Percentiles rank a stretch among this genome's conserved stretches.
phyloP scores from a whole-genome alignment of 805 yeast genomes.

The Cyberlindnera maritima region DNA sequence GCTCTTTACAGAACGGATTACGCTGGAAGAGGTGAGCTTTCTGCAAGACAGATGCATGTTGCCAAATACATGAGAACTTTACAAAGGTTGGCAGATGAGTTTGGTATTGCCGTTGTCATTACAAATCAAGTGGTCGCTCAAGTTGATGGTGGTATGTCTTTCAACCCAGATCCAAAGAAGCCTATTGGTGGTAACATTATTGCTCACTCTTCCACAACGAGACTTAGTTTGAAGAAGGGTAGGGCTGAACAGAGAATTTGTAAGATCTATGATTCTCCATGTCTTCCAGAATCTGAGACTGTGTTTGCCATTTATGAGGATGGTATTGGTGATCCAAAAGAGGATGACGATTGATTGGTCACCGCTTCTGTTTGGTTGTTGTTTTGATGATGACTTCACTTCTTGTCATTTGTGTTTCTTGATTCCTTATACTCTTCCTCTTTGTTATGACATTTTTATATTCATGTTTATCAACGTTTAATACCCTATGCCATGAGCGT shows the following conservation, averaged over 20 bases:
- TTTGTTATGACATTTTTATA: background rate
- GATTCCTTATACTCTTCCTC: background rate
- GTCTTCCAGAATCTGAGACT: conserved; percentile 93
- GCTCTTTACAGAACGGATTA: conserved; percentile 93
- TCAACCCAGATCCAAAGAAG: conserved; percentile 95
- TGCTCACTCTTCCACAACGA: conserved; percentile 95
- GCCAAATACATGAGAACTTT: conserved; percentile 90
- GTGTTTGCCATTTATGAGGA: conserved; percentile 95
- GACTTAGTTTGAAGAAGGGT: conserved; percentile 87
- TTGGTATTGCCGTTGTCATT: conserved; percentile 94
- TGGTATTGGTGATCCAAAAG: conserved; percentile 94
- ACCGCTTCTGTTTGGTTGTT: background rate
- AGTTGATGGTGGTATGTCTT: conserved; percentile 81
- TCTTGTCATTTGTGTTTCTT: background rate
- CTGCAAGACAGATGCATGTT: conserved; percentile 92
- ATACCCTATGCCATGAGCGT: too few species aligned
- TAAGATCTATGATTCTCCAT: conserved; percentile 93
- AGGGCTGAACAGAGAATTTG: conserved; percentile 90
- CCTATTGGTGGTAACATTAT: conserved; percentile 98
- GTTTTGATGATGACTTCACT: background rate
- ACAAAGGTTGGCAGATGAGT: conserved; percentile 94
- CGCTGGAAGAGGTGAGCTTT: conserved; percentile 91
- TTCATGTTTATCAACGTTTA: too few species aligned
- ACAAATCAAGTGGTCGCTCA: conserved; percentile 97
- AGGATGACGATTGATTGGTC: conserved; percentile 35